A percentile compares a stretch with the other conserved stretches of the same genome.
These are phyloP conservation scores for Diaporthe vexans DNA, from an alignment of 2,329 filamentous ascomycete genomes.

Conservation along the genomic window DNA sequence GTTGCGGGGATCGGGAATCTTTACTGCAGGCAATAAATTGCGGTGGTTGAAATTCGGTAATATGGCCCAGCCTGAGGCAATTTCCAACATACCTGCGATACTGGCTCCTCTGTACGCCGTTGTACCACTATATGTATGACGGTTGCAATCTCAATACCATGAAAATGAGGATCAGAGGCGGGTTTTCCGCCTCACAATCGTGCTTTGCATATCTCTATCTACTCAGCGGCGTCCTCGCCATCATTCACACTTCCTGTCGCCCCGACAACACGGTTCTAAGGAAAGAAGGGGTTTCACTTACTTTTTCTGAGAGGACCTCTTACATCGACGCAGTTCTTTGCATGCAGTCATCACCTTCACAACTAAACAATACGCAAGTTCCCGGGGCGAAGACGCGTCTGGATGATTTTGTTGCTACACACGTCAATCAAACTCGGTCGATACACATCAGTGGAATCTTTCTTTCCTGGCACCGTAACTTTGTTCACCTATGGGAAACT, in stretches of 20 bases:
- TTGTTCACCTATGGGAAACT: slow-evolving; percentile 8
- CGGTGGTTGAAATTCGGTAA: neutral
- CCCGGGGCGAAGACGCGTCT: slow-evolving; percentile 43
- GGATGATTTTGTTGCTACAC: slow-evolving; percentile 50
- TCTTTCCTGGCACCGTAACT: slow-evolving; percentile 36
- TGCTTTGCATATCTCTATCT: neutral
- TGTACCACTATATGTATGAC: neutral
- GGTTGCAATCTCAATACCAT: neutral
- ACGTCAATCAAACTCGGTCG: slow-evolving; percentile 40
- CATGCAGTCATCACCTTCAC: slow-evolving; percentile 3
- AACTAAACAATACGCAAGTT: neutral
- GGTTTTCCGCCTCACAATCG: neutral
- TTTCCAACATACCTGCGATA: no score
- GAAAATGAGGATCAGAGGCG: neutral
- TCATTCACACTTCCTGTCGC: neutral
- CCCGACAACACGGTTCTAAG: neutral
- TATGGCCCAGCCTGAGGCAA: no score
- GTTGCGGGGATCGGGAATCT: neutral
- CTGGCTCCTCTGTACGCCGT: no score
- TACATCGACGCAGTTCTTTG: slow-evolving; percentile 19
- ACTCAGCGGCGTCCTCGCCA: neutral
- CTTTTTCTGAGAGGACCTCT: neutral
- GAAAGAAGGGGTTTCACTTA: slow-evolving; percentile 2
- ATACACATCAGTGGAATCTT: slow-evolving; percentile 37
- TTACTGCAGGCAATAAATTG: neutral